Evolutionary conservation across 108 stramenopile species (phyloP).

Genomic region (Cyclotella baltica): DNA sequence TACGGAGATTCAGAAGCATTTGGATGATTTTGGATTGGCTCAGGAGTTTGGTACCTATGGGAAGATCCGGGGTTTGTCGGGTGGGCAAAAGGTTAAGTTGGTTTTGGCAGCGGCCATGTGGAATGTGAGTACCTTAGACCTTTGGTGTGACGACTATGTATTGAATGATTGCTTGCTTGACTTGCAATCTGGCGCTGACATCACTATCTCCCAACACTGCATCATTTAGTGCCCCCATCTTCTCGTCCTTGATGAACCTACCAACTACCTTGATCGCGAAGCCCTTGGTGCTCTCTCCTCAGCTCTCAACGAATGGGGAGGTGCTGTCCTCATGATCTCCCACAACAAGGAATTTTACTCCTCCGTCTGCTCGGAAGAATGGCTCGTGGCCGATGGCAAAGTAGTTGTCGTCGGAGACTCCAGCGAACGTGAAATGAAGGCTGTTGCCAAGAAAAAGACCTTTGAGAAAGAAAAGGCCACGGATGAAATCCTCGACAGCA

Average conservation of each 20-base stretch:
- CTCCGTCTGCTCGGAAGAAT: slow-evolving; percentile 95
- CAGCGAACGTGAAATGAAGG: slow-evolving; percentile 90
- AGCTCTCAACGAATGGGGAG: slow-evolving; percentile 95
- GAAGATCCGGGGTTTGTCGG: slow-evolving; percentile 94
- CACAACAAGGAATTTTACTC: slow-evolving; percentile 97
- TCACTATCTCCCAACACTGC: neutral
- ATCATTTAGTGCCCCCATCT: slow-evolving; percentile 79
- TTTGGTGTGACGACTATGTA: neutral
- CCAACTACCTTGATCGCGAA: slow-evolving; percentile 98
- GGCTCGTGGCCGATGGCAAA: slow-evolving; percentile 89
- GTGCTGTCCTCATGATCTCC: slow-evolving; percentile 98
- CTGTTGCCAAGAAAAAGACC: slow-evolving; percentile 84
- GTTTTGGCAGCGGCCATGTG: slow-evolving; percentile 99
- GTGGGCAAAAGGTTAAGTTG: slow-evolving; percentile 99
- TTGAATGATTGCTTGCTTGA: no score
- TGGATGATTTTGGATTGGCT: slow-evolving; percentile 96
- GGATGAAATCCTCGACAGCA: slow-evolving; percentile 76
- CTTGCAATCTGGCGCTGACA: no score
- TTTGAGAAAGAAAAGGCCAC: slow-evolving; percentile 75
- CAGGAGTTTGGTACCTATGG: slow-evolving; percentile 98
- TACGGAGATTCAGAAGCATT: slow-evolving; percentile 94
- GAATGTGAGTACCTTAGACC: slow-evolving; percentile 66
- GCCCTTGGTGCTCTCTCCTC: slow-evolving; percentile 93
- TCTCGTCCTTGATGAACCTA: slow-evolving; percentile 97
- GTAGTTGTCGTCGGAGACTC: slow-evolving; percentile 85